Evolutionary conservation across 768 basidiomycete genomes (phyloP), one percentile per base, ranked within the genome.

Genomic region (Psilocybe subaeruginosa): DNA sequence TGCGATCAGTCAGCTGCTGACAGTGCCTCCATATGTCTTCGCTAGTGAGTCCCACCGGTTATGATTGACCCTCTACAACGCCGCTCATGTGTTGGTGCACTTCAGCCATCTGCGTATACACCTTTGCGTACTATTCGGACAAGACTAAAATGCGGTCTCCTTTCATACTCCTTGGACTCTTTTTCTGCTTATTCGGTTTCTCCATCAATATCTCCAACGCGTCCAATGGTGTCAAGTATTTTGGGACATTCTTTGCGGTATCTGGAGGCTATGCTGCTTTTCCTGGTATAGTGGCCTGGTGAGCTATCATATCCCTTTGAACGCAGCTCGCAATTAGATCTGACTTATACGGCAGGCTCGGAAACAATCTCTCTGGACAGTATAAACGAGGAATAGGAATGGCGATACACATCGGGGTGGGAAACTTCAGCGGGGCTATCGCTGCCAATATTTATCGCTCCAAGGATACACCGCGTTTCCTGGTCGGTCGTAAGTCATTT

Each of bases 371-470:
- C 8, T 73, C 82, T 0, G 89, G 89, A 0, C 86, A 88, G 61
- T 90, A 87, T 69, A 91, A 90, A 68, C 87, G 89, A 3, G 89
- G 78, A 1, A 75, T 88, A 9, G 88, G 85, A 3, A 85, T 91
- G 81, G 88, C 87, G 0, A 55, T 90, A 27, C 85, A 90, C n/a
- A 85, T 89, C 29, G 85, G 86, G 6, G 78, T 89, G 17, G 88
- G 87, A 0, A 88, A 89, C 67, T 83, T 90, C 61, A 74, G 82
- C 27, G 89, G 88, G 1, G 85, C 85, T 0, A 85, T 90, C 54
- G 84, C 88, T 2, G 78, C 80, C 6, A 89, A 86, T 63, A 82
- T 91, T 6, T 91, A 85, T 68, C 79, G 87, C 12, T 63, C 81
- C 0, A 75, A 78, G 62, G 89, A 91, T 67, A 73, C 77, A 4